Base-by-base conservation (phyloP, 495 filamentous ascomycete genomes). In the Penicillium psychrofluorescens region DNA sequence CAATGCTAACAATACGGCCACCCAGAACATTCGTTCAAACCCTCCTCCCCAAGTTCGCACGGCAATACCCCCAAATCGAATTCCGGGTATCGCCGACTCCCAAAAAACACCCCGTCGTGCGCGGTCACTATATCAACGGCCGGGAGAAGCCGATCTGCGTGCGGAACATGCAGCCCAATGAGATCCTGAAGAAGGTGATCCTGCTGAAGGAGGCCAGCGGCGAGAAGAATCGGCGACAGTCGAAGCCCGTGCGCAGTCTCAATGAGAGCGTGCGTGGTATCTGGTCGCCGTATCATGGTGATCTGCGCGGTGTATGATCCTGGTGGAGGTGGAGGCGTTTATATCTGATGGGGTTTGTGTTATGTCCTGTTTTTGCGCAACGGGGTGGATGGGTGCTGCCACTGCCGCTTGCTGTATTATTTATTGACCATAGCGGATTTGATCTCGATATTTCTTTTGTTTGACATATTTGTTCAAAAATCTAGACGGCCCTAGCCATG, bases 231-330 rank as follows among this genome's bases (percentile, higher is more conserved):
- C 87, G 78, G 72, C 78, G 69, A 59, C 74, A 83, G 46, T 87
- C 74, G 62, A 95, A 91, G 74, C 83, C 87, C 7, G 84, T 98
- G 15, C 77, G 70, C 43, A 91, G 86, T 77, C 70, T 85, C 61
- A 96, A 92, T 62, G 82, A 90, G 65, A 90, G 88, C 68, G 89
- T 96, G 11, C 82, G 92, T 71, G 92, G 92, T 45, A 79, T 97
- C 49, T 98, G 91, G 90, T 85, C 80, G 70, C 90, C 90, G 35
- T 95, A 86, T 62, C 92, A 97, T 64, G 89, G 90, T 35, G 69
- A 66, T 43, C 32, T 68, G 44, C 70, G 70, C 45, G 55, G 59
- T 33, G 65, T 72, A 42, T 74, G 58, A 56, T 43, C 49, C 46
- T 3, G 22, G 22, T 22, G 22, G 22, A 22, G 6, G 22, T 6